A percentile compares a stretch with the other conserved stretches of the same genome.
phyloP scores from a whole-genome alignment of 1,284 basidiomycete genomes.

The Fomitopsis schrenkii region DNA sequence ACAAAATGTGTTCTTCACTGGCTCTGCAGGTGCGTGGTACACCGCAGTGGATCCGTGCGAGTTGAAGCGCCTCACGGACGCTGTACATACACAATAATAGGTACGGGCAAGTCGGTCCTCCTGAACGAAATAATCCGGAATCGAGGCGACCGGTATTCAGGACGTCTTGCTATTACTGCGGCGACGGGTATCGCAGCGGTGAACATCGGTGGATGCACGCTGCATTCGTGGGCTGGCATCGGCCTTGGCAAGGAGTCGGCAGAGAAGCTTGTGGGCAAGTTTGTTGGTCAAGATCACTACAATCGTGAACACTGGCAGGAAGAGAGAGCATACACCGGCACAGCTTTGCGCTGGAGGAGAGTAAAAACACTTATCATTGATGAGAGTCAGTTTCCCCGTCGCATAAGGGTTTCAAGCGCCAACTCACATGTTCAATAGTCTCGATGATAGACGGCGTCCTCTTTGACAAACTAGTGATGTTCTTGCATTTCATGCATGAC shows the following conservation, averaged over 20 bases:
- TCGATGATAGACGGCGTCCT: conserved; percentile 56
- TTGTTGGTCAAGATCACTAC: conserved; percentile 37
- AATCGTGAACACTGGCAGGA: conserved; percentile 42
- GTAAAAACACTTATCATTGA: conserved; percentile 64
- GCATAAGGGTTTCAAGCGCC: not conserved
- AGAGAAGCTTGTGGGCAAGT: conserved; percentile 61
- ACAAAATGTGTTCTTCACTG: conserved; percentile 78
- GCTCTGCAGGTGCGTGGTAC: conserved; percentile 55
- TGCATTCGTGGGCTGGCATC: conserved; percentile 92
- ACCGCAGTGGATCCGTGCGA: not conserved
- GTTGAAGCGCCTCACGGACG: not conserved
- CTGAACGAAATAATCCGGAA: conserved; percentile 83
- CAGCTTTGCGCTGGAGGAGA: conserved; percentile 43
- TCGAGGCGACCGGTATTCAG: conserved; percentile 12
- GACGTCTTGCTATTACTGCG: conserved; percentile 53
- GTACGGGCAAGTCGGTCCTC: conserved; percentile 93
- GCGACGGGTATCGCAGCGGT: conserved; percentile 89
- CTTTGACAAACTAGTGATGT: conserved; percentile 63
- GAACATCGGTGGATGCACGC: conserved; percentile 90
- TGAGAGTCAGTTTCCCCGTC: conserved; percentile 44
- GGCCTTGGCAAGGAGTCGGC: conserved; percentile 76
- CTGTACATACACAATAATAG: conserved; percentile 33
- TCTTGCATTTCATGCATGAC: not conserved
- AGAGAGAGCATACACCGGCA: conserved; percentile 2
- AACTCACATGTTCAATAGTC: conserved; percentile 28